Percentiles rank a stretch among this genome's conserved stretches.
Conservation (phyloP, 2,329 filamentous ascomycete species). For the Lomentospora prolificans region DNA sequence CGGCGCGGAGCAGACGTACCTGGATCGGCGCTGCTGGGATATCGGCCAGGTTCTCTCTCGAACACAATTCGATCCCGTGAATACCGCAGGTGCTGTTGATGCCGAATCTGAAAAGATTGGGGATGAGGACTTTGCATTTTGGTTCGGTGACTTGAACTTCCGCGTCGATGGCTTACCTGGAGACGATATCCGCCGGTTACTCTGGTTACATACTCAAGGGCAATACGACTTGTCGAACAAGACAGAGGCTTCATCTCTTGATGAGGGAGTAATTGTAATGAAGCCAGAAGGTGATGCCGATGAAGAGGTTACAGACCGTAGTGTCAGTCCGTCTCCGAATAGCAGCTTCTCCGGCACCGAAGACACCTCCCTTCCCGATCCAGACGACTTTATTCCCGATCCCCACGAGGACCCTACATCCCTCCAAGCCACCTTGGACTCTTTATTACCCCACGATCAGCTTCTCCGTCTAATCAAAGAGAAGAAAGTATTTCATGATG, state of each 20-base stretch:
- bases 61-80: slow-evolving; percentile 68
- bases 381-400: slow-evolving; percentile 50
- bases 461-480: slow-evolving; percentile 62
- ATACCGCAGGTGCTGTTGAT: slow-evolving; percentile 52
- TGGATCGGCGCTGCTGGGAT: slow-evolving; percentile 88
- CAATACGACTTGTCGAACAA: slow-evolving; percentile 53
- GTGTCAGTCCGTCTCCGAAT: slow-evolving; percentile 17
- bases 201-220: slow-evolving; percentile 73
- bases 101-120: slow-evolving; percentile 65
- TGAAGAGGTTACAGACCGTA: slow-evolving; percentile 22
- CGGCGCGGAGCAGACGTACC: slow-evolving; percentile 63
- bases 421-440: slow-evolving; percentile 78
- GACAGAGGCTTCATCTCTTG: slow-evolving; percentile 13
- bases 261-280: slow-evolving; percentile 35
- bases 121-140: slow-evolving; percentile 89
- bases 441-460: slow-evolving; percentile 83
- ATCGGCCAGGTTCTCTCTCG: slow-evolving; percentile 66
- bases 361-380: slow-evolving; percentile 3
- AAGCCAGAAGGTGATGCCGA: slow-evolving; percentile 30
- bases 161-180: slow-evolving; percentile 79
- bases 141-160: slow-evolving; percentile 96
- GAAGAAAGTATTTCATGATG: slow-evolving; percentile 78
- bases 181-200: slow-evolving; percentile 75
- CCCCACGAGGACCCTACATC: slow-evolving; percentile 72
- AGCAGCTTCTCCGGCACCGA: slow-evolving; percentile 1